Conservation (phyloP, 805 yeast species). For the Candida manassasensis region DNA sequence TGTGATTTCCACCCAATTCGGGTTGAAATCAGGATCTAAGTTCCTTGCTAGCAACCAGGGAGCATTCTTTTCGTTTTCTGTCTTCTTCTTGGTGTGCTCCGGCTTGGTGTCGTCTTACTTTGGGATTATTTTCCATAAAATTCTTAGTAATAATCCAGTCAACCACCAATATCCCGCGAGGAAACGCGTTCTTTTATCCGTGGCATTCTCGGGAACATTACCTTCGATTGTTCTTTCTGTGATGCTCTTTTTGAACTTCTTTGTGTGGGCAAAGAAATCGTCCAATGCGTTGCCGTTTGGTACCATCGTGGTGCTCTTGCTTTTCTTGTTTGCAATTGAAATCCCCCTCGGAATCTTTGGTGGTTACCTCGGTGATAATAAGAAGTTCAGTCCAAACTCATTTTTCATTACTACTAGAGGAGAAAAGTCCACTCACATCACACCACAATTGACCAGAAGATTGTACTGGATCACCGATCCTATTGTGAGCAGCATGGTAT, state of each 20-base stretch:
- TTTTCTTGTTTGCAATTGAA: constrained; percentile 59
- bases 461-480: constrained; percentile 2
- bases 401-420: constrained; percentile 11
- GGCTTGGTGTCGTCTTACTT: constrained; percentile 73
- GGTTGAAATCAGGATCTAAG: constrained; percentile 37
- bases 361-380: constrained; percentile 48
- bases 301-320: constrained; percentile 57
- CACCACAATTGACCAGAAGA: not conserved
- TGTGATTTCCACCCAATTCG: constrained; percentile 29
- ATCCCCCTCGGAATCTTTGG: constrained; percentile 74
- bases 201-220: constrained; percentile 34
- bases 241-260: constrained; percentile 54
- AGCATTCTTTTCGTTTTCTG: constrained; percentile 57
- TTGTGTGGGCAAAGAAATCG: constrained; percentile 74
- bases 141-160: constrained; percentile 42
- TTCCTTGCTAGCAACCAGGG: constrained; percentile 63
- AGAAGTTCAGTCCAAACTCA: constrained; percentile 19
- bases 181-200: constrained; percentile 16
- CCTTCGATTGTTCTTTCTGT: constrained; percentile 47
- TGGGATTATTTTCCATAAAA: constrained; percentile 59
- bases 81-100: constrained; percentile 58
- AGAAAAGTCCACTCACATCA: not conserved
- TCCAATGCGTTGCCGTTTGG: constrained; percentile 77
- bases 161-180: constrained; percentile 16
- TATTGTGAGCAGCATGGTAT: constrained; percentile 31